Conservation (phyloP, 2,329 filamentous ascomycete species). For the Calonectria honghensis region DNA sequence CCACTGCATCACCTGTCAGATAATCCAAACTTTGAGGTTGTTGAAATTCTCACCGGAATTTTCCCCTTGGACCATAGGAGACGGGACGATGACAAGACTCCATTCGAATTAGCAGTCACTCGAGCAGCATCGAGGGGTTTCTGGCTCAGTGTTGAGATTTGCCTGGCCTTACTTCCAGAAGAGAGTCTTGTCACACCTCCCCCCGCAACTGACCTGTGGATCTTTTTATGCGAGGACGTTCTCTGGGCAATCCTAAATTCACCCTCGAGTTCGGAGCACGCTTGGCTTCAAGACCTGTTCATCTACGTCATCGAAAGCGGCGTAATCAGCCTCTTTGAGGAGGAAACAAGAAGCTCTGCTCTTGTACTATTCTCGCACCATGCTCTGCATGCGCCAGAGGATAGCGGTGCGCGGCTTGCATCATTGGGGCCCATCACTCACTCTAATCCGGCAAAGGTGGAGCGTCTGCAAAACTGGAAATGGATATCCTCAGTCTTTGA, state of each 20-base stretch:
- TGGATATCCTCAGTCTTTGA: background rate
- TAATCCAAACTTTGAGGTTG: background rate
- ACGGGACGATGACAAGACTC: background rate
- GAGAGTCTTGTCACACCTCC: background rate
- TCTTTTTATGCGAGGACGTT: background rate
- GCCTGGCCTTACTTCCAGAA: background rate
- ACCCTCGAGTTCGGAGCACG: background rate
- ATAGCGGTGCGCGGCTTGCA: background rate
- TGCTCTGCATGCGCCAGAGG: background rate
- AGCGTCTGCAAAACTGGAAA: background rate
- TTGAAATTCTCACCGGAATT: background rate
- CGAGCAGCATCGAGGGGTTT: background rate
- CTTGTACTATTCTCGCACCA: background rate
- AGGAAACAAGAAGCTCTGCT: background rate
- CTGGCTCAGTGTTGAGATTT: constrained; percentile 14
- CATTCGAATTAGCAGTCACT: background rate
- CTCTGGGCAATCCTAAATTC: background rate
- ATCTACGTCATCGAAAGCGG: constrained; percentile 11
- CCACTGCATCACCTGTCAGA: background rate
- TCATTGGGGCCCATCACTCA: background rate
- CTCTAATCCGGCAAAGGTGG: background rate
- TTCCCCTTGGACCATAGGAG: background rate
- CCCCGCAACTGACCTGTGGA: background rate
- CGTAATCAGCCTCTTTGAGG: background rate
- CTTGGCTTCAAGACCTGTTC: constrained; percentile 17